These are phyloP conservation scores for Geotrichum ghanense DNA, from an alignment of 805 yeast species.

Conservation along the genomic window DNA sequence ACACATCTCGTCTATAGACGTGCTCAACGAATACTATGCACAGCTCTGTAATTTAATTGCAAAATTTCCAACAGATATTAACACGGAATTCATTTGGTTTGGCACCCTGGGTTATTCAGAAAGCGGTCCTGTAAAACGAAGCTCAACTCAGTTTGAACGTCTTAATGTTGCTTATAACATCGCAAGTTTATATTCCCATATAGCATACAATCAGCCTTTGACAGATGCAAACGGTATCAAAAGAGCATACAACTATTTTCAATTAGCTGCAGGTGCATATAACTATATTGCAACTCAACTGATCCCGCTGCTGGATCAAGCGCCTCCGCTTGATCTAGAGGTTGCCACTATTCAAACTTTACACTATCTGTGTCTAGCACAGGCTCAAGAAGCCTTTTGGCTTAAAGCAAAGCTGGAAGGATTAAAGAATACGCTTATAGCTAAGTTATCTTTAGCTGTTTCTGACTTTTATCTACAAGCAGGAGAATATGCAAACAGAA, in stretches of 20 bases:
- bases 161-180: conserved; percentile 56
- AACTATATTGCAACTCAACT: conserved; percentile 24
- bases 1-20: conserved; percentile 5
- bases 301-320: conserved; percentile 14
- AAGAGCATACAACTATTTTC: conserved; percentile 52
- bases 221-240: conserved; percentile 45
- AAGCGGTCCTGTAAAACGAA: conserved; percentile 34
- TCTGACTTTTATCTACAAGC: conserved; percentile 44
- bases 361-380: conserved; percentile 52
- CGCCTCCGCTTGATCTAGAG: conserved; percentile 37
- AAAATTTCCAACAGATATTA: conserved; percentile 54
- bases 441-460: conserved; percentile 56
- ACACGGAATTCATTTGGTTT: conserved; percentile 57
- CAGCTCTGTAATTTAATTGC: conserved; percentile 12
- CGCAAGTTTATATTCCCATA: conserved; percentile 49
- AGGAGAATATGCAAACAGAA: conserved; percentile 30
- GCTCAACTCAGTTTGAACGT: conserved; percentile 48
- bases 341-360: conserved; percentile 40
- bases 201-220: conserved; percentile 38
- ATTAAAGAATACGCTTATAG: conserved; percentile 47
- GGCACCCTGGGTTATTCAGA: conserved; percentile 51
- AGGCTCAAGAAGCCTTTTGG: conserved; percentile 85
- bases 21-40: conserved; percentile 12
- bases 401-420: conserved; percentile 44
- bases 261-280: conserved; percentile 60